Evolutionary conservation across 225 moss, liverwort and hornwort species (phyloP), one percentile per base, ranked within the genome.

Genomic region (Sphagnum contortum): DNA sequence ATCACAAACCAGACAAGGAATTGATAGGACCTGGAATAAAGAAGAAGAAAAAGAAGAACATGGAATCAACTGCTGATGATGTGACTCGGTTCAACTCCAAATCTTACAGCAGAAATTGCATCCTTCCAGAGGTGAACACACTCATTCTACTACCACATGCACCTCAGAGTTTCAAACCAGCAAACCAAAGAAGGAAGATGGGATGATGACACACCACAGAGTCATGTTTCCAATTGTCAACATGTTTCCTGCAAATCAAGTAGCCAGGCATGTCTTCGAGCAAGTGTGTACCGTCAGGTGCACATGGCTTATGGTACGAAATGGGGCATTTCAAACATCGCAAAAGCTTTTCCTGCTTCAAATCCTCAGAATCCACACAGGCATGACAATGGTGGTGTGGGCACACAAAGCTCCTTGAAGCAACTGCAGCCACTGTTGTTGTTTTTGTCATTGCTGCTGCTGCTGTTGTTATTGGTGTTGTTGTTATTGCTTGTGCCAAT

Each of bases 361-460:
- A 64, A 9, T 58, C 68, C 29, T 49, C 59, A 8, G 76, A 64
- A 48, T 80, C 74, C 68, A 78, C 74, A 68, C 89, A 89, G 64
- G 71, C 70, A 74, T 89, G 75, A 76, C 89, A 89, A 48, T 75
- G 71, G 57, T 89, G 89, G 70, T 77, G 86, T 2, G 89, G 83
- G 70, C 86, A 89, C 48, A 81, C 72, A 4, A 76, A 55, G 14
- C 77, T 70, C 68, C 6, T 3, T 6, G 53, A 49, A 9, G 72
- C 55, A 59, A 67, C 51, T 10, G 12, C 68, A 52, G 67, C 68
- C 70, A 67, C 81, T 29, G 70, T 64, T 61, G 73, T 29, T 29
- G 29, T 29, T 29, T 29, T 29, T 29, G 29, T 29, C 29, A 29
- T 29, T 29, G 29, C 29, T 29, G 29, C 29, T 29, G 29, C 29